phyloP scores from a whole-genome alignment of 495 filamentous ascomycete genomes.

The Monascus purpureus region DNA sequence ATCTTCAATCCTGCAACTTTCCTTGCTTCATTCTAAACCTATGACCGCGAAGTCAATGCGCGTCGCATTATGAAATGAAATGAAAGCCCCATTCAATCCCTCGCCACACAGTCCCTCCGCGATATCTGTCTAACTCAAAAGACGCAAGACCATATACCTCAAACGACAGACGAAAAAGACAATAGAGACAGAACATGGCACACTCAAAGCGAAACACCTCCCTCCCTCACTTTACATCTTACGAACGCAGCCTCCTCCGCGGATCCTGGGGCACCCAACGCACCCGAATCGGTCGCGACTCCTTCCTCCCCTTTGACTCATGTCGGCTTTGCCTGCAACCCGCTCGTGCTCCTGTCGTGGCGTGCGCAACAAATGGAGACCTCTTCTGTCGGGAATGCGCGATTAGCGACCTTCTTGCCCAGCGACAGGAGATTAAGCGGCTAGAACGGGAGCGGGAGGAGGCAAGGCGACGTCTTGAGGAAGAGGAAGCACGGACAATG shows the following conservation, averaged over 20 bases:
- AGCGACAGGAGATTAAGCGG: conserved; percentile 86
- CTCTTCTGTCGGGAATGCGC: conserved; percentile 97
- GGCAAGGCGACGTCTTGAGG: conserved; percentile 22
- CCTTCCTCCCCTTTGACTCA: conserved; percentile 82
- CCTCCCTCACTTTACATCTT: conserved; percentile 86
- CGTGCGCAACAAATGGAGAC: conserved; percentile 61
- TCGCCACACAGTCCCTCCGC: too few species aligned
- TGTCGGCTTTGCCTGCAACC: conserved; percentile 83
- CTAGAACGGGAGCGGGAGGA: conserved; percentile 52
- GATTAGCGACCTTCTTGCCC: conserved; percentile 74
- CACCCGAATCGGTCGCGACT: conserved; percentile 82
- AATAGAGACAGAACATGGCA: too few species aligned
- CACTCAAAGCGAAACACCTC: conserved; percentile 85
- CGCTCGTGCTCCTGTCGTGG: conserved; percentile 72
- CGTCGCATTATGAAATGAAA: too few species aligned
- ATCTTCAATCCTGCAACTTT: too few species aligned
- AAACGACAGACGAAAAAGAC: too few species aligned
- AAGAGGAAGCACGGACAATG: conserved; percentile 24
- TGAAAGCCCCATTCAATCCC: too few species aligned
- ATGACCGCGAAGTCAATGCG: too few species aligned
- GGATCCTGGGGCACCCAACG: conserved; percentile 66
- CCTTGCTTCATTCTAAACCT: too few species aligned
- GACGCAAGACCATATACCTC: too few species aligned
- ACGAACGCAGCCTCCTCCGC: conserved; percentile 74
- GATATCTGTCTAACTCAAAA: too few species aligned